These are phyloP conservation scores for Brasilioporus rufonigricans DNA, from an alignment of 768 basidiomycete genomes.

Conservation along the genomic window DNA sequence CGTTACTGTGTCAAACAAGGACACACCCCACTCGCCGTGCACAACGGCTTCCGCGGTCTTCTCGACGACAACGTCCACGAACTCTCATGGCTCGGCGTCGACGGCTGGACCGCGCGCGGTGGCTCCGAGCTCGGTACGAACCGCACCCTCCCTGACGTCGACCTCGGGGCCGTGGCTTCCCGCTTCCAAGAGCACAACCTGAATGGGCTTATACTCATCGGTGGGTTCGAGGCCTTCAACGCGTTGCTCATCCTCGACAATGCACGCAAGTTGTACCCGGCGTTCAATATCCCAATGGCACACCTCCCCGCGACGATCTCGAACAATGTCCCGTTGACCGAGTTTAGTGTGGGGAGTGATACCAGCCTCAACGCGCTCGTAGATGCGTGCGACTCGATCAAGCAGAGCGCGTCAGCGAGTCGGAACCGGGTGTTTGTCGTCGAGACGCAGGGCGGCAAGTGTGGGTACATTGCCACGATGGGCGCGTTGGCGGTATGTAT, in stretches of 20 bases:
- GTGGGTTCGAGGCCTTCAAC: conserved; percentile 94
- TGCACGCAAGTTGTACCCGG: conserved; percentile 79
- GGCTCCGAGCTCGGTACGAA: conserved; percentile 98
- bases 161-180: conserved; percentile 85
- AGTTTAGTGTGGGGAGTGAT: conserved; percentile 93
- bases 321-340: conserved; percentile 97
- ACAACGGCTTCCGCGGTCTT: conserved; percentile 95
- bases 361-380: conserved; percentile 98
- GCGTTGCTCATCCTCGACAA: conserved; percentile 76
- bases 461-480: conserved; percentile 93
- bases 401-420: conserved; percentile 96
- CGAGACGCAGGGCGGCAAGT: conserved; percentile 96
- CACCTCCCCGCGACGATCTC: conserved; percentile 96
- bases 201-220: conserved; percentile 83
- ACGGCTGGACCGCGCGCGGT: conserved; percentile 93
- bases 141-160: conserved; percentile 78
- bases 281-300: conserved; percentile 93
- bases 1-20: conserved; percentile 92
- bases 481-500: conserved; percentile 88
- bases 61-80: conserved; percentile 85
- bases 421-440: conserved; percentile 96
- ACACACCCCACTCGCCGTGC: conserved; percentile 87
- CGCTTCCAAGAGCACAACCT: conserved; percentile 86
- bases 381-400: conserved; percentile 97
- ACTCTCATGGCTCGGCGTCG: conserved; percentile 94